Conservation (phyloP, 2,329 filamentous ascomycete species). For the Fusarium xyrophilum region DNA sequence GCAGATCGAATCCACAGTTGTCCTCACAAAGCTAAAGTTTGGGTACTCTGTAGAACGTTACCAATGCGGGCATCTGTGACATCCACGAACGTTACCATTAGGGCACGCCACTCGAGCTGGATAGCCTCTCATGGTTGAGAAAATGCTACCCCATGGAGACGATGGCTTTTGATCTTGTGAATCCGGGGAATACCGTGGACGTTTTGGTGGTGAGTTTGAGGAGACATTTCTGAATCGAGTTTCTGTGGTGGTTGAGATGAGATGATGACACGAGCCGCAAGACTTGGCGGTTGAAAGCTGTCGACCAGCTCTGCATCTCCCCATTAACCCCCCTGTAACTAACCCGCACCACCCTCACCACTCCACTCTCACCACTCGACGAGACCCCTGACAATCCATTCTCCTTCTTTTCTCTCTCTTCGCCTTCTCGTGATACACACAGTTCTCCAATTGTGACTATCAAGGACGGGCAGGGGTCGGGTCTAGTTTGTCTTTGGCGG, state of each 20-base stretch:
- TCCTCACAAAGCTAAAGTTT: background rate
- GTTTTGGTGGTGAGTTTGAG: background rate
- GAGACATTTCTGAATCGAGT: background rate
- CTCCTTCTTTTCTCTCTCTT: background rate
- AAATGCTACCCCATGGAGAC: constrained; percentile 11
- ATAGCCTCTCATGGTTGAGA: constrained; percentile 11
- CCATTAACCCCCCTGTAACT: constrained; percentile 6
- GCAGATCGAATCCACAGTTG: constrained; percentile 5
- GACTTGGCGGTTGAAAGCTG: background rate
- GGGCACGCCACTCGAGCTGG: constrained; percentile 4
- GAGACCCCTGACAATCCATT: constrained; percentile 13
- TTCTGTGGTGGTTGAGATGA: background rate
- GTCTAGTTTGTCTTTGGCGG: constrained; percentile 34
- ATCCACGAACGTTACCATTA: constrained; percentile 28
- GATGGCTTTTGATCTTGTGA: background rate
- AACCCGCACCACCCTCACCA: constrained; percentile 23
- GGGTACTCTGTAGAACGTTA: constrained; percentile 11
- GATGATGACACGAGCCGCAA: background rate
- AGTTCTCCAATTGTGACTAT: background rate
- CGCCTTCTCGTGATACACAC: constrained; percentile 21
- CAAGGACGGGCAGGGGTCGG: constrained; percentile 13
- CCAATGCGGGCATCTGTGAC: constrained; percentile 1
- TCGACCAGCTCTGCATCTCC: background rate
- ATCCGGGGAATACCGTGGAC: background rate
- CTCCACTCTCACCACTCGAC: constrained; percentile 3